phyloP scores from a whole-genome alignment of 768 basidiomycete genomes.

The Mycena belliarum region DNA sequence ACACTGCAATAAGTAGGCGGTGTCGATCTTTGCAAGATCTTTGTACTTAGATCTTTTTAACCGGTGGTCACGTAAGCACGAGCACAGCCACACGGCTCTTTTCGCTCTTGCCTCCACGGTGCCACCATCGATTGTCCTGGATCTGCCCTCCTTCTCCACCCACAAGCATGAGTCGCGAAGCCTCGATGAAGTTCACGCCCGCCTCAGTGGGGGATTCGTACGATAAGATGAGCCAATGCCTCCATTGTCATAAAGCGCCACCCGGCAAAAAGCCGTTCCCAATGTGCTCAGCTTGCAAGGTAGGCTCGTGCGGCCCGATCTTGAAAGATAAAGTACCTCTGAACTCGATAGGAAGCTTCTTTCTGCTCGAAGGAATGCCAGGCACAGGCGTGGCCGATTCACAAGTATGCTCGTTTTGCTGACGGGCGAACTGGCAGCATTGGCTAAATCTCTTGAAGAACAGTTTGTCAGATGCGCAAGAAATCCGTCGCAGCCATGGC shows the following conservation, averaged over 20 bases:
- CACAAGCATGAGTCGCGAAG: conserved; percentile 4
- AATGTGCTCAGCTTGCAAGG: conserved; percentile 10
- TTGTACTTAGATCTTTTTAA: no score
- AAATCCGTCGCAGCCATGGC: not conserved
- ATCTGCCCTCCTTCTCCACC: no score
- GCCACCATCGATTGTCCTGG: no score
- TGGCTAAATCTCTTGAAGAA: not conserved
- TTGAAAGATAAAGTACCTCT: not conserved
- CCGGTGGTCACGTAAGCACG: no score
- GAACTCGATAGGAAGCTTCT: not conserved
- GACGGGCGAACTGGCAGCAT: no score
- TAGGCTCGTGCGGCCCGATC: not conserved
- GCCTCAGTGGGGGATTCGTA: conserved; percentile 11
- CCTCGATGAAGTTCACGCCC: conserved; percentile 5
- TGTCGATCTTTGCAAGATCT: no score
- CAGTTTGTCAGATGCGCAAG: conserved; percentile 6
- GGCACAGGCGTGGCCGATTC: not conserved
- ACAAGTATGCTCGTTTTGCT: not conserved
- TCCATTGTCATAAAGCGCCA: conserved; percentile 3
- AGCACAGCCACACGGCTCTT: no score
- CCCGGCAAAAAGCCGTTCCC: not conserved
- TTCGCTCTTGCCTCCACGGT: no score
- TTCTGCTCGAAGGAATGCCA: conserved; percentile 19
- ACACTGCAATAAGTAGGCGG: no score
- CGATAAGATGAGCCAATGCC: conserved; percentile 11